A percentile compares a stretch with the other conserved stretches of the same genome.
Evolutionary conservation across 306 rosid genomes (phyloP).

Genomic region (Gillenia trifoliata): DNA sequence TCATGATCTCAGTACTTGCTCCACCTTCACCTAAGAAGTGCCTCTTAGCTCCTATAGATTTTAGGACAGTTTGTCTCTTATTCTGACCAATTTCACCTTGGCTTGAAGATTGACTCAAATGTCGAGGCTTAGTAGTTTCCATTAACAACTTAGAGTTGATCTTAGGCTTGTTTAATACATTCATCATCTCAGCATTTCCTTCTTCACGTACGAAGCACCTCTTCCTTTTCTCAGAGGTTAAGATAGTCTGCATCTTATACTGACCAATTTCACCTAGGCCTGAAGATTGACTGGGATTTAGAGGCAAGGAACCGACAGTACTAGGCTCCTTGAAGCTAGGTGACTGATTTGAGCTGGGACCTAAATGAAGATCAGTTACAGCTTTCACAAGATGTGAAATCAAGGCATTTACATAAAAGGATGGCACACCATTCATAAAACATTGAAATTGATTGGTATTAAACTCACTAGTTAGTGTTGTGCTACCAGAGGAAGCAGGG

Average conservation of each 20-base stretch:
- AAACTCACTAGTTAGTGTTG: constrained; percentile 1
- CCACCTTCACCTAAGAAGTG: constrained; percentile 1
- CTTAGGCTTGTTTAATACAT: constrained; percentile 10
- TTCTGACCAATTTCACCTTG: not conserved
- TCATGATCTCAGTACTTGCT: not conserved
- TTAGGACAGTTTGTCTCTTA: not conserved
- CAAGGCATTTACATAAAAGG: not conserved
- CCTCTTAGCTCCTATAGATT: constrained; percentile 4
- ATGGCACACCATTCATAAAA: constrained; percentile 11
- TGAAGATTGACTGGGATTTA: not conserved
- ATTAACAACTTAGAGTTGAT: not conserved
- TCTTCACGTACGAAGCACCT: constrained; percentile 10
- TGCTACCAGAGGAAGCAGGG: constrained; percentile 5
- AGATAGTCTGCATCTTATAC: not conserved
- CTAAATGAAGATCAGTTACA: not conserved
- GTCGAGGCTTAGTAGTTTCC: not conserved
- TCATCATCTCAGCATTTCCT: not conserved
- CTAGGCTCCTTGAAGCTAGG: not conserved
- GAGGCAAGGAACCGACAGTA: constrained; percentile 5
- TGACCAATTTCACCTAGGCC: not conserved
- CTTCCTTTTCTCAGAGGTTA: not conserved
- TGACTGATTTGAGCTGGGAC: not conserved
- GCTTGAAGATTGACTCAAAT: not conserved
- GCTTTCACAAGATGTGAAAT: not conserved
- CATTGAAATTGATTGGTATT: constrained; percentile 5